Base-by-base conservation (phyloP, 257 asterid species). In the Prunella vulgaris region DNA sequence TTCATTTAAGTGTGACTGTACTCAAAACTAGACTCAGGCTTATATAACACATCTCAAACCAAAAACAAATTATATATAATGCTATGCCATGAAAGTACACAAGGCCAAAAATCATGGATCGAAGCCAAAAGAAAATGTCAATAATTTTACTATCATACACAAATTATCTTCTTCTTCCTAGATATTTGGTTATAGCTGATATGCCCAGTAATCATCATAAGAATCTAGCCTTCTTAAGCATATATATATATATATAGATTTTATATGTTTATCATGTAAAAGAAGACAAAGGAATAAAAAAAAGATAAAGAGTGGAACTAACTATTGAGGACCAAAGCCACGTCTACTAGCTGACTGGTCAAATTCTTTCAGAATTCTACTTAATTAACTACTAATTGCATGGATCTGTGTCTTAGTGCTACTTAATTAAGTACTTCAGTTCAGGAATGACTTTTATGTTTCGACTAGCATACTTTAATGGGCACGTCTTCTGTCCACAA, bases 11-110 rank as follows among this genome's bases (percentile, higher is more conserved):
- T 46, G 10, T 27, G 58, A 69, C 46, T 35, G 37, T 69, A 59
- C 58, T 44, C 68, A 32, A 44, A 60, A 32, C 51, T 14, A 57
- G 57, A 57, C 67, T 32, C 69, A n/a, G 63, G 28, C 53, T 52
- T 32, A 61, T 9, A 49, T 37, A 25, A 51, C 37, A 48, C 18
- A 38, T 22, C 57, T 35, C 38, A 32, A 27, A 14, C 28, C 18
- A 27, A 69, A 57, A 56, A 12, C 22, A 21, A 17, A 5, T 0
- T 8, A 1, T 25, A 1, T 25, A 8, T 5, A 44, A 52, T 52
- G 59, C 25, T 10, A 52, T 18, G 27, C 27, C 28, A 52, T 52
- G 7, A 52, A 52, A 52, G 20, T 52, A 20, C 4, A 18, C 7
- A 20, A 22, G 59, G 28, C 27, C 2, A 9, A 52, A 10, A 51